A percentile compares a stretch with the other conserved stretches of the same genome.
Evolutionary conservation across 2,329 filamentous ascomycete species (phyloP).

Genomic region (Cercospora zeae-maydis): DNA sequence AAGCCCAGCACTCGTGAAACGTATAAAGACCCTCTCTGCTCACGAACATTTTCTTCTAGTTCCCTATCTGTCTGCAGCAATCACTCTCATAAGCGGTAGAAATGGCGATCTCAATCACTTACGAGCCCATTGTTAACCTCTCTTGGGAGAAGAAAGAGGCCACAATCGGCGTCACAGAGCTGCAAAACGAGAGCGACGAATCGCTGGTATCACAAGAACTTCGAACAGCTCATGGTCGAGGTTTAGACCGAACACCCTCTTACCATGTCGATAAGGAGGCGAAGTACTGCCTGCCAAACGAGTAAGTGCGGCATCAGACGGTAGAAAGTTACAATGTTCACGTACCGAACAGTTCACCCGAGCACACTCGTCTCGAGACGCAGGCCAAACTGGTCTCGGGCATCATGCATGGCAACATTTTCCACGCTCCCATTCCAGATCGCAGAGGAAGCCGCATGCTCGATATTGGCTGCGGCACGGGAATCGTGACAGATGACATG

Average conservation of each 20-base stretch:
- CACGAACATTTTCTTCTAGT: not conserved
- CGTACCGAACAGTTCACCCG: not conserved
- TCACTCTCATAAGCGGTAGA: not conserved
- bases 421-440: constrained; percentile 11
- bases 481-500: constrained; percentile 29
- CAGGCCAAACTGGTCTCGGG: constrained; percentile 20
- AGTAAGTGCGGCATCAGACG: not conserved
- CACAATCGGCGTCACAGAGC: not conserved
- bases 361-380: constrained; percentile 26
- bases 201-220: not conserved
- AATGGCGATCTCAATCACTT: not conserved
- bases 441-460: not conserved
- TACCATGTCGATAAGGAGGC: constrained; percentile 8
- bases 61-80: not conserved
- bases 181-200: not conserved
- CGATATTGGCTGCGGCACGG: constrained; percentile 29
- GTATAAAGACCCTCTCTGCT: not conserved
- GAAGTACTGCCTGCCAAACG: constrained; percentile 9
- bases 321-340: not conserved
- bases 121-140: not conserved
- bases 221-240: not conserved
- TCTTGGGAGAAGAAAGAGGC: not conserved
- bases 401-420: constrained; percentile 24
- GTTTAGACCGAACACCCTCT: not conserved
- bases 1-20: not conserved